Conservation (phyloP, 805 yeast species). For the Kazachstania psychrophila region DNA sequence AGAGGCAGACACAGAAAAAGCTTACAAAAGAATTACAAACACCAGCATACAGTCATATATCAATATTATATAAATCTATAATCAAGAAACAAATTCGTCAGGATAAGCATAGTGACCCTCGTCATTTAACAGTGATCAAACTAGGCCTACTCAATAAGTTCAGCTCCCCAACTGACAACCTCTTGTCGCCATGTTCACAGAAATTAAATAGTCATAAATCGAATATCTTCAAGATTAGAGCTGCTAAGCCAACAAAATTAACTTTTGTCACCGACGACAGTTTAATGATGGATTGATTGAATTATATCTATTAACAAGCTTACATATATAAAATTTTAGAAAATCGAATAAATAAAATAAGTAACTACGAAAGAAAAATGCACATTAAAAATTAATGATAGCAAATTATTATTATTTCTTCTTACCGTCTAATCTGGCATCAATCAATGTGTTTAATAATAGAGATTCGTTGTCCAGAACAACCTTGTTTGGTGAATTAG, state of each 20-base stretch:
- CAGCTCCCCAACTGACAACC: conserved; percentile 49
- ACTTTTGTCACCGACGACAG: background rate
- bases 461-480: conserved; percentile 87
- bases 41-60: too few relatives aligned
- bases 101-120: too few relatives aligned
- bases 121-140: too few relatives aligned
- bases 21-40: too few relatives aligned
- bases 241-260: conserved; percentile 16
- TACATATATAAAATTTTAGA: background rate
- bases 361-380: background rate
- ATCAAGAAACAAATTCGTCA: too few relatives aligned
- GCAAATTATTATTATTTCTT: conserved; percentile 1
- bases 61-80: too few relatives aligned
- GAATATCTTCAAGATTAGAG: conserved; percentile 12
- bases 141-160: too few relatives aligned
- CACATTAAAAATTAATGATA: background rate
- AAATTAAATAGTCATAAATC: conserved; percentile 42
- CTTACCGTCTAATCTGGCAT: conserved; percentile 40
- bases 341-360: background rate
- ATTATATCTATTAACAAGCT: background rate
- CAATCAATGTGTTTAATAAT: conserved; percentile 79
- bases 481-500: conserved; percentile 84
- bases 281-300: background rate
- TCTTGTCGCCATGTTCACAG: conserved; percentile 51
- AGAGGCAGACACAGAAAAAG: too few relatives aligned